A percentile compares a stretch with the other conserved stretches of the same genome.
phyloP scores from a whole-genome alignment of 1,284 basidiomycete genomes.

The Heterobasidion irregulare region DNA sequence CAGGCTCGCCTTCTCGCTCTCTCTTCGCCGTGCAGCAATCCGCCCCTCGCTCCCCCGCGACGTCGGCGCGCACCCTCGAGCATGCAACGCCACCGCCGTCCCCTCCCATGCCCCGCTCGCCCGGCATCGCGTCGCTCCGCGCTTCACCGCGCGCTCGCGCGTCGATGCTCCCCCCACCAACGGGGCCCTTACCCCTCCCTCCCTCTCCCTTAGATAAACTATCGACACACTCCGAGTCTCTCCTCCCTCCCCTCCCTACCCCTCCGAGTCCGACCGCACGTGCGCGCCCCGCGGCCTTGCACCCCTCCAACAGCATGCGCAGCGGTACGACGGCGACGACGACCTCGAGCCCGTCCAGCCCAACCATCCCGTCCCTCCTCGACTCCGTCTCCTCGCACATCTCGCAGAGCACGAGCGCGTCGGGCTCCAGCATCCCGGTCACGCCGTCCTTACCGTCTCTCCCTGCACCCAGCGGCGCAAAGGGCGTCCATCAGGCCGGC shows the following conservation, averaged over 20 bases:
- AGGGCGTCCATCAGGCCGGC: background rate
- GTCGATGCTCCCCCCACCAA: background rate
- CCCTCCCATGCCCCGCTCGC: background rate
- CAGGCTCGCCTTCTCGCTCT: background rate
- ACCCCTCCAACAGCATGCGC: background rate
- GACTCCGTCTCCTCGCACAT: constrained; percentile 8
- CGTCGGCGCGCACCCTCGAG: background rate
- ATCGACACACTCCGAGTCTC: background rate
- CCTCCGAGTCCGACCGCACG: background rate
- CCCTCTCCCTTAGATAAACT: background rate
- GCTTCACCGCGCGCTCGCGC: background rate
- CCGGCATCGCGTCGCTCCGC: background rate
- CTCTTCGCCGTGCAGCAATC: background rate
- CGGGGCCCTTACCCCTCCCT: background rate
- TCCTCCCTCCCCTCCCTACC: background rate
- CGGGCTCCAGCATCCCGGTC: constrained; percentile 1
- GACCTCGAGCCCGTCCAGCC: constrained; percentile 1
- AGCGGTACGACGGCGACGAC: background rate
- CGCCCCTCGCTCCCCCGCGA: background rate
- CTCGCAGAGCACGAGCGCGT: constrained; percentile 2
- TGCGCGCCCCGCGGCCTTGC: background rate
- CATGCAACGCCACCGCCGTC: background rate
- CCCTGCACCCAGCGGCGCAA: background rate
- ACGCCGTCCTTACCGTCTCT: background rate
- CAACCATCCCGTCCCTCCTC: constrained; percentile 6